These are phyloP conservation scores for Boechera stricta DNA, from an alignment of 345 rosid species.

Conservation along the genomic window DNA sequence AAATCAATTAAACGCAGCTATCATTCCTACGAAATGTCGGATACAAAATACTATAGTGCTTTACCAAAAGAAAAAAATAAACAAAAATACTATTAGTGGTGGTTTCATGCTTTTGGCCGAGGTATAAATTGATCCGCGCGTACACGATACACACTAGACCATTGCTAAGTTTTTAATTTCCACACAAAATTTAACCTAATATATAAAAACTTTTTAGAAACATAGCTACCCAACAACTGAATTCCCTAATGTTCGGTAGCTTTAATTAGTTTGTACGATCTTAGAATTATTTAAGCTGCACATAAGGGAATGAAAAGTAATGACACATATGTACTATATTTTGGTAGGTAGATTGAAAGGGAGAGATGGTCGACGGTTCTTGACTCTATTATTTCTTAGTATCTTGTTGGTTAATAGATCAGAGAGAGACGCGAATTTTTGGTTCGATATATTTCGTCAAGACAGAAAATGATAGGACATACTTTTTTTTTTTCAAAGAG, in stretches of 20 bases:
- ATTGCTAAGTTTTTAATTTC: not conserved
- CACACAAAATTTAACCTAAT: not conserved
- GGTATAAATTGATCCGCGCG: not conserved
- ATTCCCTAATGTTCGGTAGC: not conserved
- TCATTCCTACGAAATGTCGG: not conserved
- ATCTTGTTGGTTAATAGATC: not conserved
- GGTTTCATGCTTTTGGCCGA: constrained; percentile 1
- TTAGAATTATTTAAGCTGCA: not conserved
- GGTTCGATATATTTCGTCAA: not conserved
- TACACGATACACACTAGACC: not conserved
- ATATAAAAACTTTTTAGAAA: not conserved
- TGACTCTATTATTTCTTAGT: not conserved
- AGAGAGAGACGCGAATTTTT: not conserved
- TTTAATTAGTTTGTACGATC: not conserved
- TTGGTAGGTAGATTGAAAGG: constrained; percentile 3
- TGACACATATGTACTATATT: not conserved
- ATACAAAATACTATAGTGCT: not conserved
- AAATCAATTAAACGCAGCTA: not conserved
- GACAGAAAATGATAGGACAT: not conserved
- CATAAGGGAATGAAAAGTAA: not conserved
- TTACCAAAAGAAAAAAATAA: no score
- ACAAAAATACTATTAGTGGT: not conserved
- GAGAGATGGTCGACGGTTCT: not conserved
- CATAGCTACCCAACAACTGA: not conserved
- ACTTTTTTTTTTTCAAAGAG: no score